Evolutionary conservation across 495 filamentous ascomycete genomes (phyloP), one percentile per base, ranked within the genome.

Genomic region (Gamarada debralockiae): DNA sequence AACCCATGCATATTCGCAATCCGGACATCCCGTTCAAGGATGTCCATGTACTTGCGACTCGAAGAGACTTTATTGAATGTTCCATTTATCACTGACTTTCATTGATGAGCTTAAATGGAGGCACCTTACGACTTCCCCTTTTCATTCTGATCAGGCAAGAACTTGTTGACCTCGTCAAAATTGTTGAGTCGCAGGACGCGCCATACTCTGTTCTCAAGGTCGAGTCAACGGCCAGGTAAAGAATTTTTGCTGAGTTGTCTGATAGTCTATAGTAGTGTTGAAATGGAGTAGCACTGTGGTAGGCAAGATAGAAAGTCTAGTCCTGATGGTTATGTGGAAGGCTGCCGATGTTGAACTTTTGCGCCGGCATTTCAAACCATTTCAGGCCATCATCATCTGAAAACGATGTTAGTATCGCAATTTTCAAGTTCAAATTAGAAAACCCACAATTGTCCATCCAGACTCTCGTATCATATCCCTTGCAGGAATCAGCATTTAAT

Each of bases 401-500:
- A n/a, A n/a, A n/a, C n/a, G n/a, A n/a, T n/a, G n/a, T n/a, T n/a
- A n/a, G n/a, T n/a, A n/a, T n/a, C n/a, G n/a, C 22, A 20, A 40
- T 14, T n/a, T 25, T 3, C 13, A 22, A 0, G 3, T 37, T 1
- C 14, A 39, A 20, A 39, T 24, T 7, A 0, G 27, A 27, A 6
- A 45, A 12, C 10, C 24, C 46, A 38, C 7, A 25, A 37, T 8
- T 20, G 25, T 56, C 24, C 53, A 56, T 50, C 3, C 8, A 6
- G 3, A 51, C 27, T 34, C 47, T 41, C 2, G 48, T 50, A 15
- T 56, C 17, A 20, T 45, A 20, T 4, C 48, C 48, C 18, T 50
- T 51, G 40, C 53, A 56, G 9, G 47, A 50, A 46, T 51, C n/a
- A 22, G 37, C 37, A 56, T 44, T 17, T 50, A 31, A 15, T 50